Evolutionary conservation across 164 flowering plant species (phyloP).

Genomic region (Santalum album): DNA sequence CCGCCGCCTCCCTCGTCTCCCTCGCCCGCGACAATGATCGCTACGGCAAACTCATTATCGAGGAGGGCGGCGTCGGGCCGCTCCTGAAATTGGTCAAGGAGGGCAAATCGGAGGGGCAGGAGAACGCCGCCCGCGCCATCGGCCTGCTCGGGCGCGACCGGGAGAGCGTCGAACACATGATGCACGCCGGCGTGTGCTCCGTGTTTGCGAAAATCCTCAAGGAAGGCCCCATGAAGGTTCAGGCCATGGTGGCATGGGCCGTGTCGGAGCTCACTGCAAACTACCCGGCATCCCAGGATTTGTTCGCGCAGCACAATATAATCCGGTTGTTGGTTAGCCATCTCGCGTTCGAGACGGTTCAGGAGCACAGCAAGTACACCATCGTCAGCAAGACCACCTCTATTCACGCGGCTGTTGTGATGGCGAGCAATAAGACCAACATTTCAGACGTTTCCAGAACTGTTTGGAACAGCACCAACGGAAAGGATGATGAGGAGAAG

Average conservation of each 20-base stretch:
- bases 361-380: constrained; percentile 55
- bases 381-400: constrained; percentile 32
- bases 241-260: constrained; percentile 49
- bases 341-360: constrained; percentile 46
- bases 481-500: constrained; percentile 9
- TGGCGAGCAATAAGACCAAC: constrained; percentile 17
- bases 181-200: constrained; percentile 37
- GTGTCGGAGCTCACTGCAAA: constrained; percentile 35
- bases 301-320: constrained; percentile 38
- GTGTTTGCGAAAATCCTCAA: constrained; percentile 49
- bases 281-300: constrained; percentile 42
- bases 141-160: constrained; percentile 42
- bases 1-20: constrained; percentile 49
- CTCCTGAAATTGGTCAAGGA: constrained; percentile 40
- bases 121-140: constrained; percentile 46
- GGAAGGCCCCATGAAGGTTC: constrained; percentile 53
- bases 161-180: constrained; percentile 48
- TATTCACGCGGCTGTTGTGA: constrained; percentile 38
- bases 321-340: constrained; percentile 42
- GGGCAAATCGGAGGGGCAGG: constrained; percentile 45
- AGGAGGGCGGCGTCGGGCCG: constrained; percentile 50
- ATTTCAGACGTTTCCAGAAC: not conserved
- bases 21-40: constrained; percentile 44
- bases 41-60: constrained; percentile 46
- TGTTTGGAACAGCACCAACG: not conserved